Percentiles rank a stretch among this genome's conserved stretches.
phyloP scores from a whole-genome alignment of 2,329 filamentous ascomycete species.

The Leptographium wingfieldii region DNA sequence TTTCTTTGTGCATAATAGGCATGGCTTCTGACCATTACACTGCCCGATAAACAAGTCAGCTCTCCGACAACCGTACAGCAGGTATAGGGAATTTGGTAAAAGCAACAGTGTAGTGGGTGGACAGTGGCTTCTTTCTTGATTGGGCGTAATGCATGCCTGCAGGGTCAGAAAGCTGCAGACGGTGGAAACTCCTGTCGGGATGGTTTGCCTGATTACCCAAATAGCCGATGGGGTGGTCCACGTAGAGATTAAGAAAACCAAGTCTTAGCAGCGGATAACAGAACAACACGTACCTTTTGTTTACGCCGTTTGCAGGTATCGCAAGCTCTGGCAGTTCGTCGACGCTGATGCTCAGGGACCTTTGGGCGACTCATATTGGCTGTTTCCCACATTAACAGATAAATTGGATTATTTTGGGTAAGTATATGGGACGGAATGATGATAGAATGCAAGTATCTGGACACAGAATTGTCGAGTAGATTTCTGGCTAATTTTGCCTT shows the following conservation, averaged over 20 bases:
- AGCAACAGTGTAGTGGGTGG: neutral
- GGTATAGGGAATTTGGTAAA: neutral
- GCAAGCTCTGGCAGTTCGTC: constrained; percentile 51
- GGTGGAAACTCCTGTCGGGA: too few relatives aligned
- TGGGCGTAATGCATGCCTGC: neutral
- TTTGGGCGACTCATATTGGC: constrained; percentile 36
- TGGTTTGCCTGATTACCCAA: too few relatives aligned
- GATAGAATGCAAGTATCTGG: neutral
- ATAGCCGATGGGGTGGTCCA: neutral
- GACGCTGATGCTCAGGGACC: constrained; percentile 46
- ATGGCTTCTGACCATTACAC: constrained; percentile 48
- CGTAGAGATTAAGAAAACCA: neutral
- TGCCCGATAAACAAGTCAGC: constrained; percentile 16
- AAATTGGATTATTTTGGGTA: too few relatives aligned
- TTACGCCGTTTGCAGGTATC: constrained; percentile 53
- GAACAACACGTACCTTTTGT: constrained; percentile 43
- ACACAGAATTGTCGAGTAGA: neutral
- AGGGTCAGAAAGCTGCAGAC: too few relatives aligned
- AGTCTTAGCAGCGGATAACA: neutral
- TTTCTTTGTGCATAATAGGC: constrained; percentile 45
- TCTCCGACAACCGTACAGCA: neutral
- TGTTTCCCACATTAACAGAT: neutral
- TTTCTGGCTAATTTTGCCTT: neutral
- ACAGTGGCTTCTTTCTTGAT: too few relatives aligned
- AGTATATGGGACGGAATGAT: too few relatives aligned